Evolutionary conservation across 768 basidiomycete species (phyloP), one percentile per base, ranked within the genome.

Genomic region (Leucosporidium scottii): DNA sequence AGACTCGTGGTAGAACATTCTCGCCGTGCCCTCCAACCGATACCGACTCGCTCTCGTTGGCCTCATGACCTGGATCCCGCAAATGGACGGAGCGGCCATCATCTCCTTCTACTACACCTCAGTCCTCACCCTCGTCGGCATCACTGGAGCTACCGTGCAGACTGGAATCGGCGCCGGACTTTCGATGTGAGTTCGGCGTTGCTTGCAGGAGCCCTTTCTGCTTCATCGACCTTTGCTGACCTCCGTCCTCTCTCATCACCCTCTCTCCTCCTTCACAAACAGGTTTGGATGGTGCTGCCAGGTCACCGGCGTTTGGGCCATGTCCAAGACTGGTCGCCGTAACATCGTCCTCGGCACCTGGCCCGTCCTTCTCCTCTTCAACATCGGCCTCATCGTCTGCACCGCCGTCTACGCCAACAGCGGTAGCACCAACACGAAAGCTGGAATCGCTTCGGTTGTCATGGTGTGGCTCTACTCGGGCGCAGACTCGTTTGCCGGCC

Each of bases 21-120:
- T 64, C 36, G 39, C 36, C 47, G 53, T 31, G 30, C 53, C 53
- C 8, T 51, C 53, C 7, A 64, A 56, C 53, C 23, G 54, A 3
- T 34, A 48, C 15, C 53, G 63, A 6, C 39, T 55, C 34, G 36
- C 49, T 48, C 47, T 44, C 54, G 53, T 49, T n/a, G 53, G 36
- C 31, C 53, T 55, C 10, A 53, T 64, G 47, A 50, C 54, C 25
- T 47, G 44, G 10, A 56, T 51, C 31, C 53, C 36, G 18, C 76
- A 77, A 55, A 77, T 77, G 77, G 76, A 76, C 4, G 75, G 75
- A 20, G 73, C 74, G 63, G 74, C 75, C 53, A 70, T 77, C 62
- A 72, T 77, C 51, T 70, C 72, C 3, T 76, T 74, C 71, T 78
- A 76, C 67, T 71, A 76, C 56, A 70, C 63, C 65, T 58, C 71